These are phyloP conservation scores for Gynandropsis gynandra DNA, from an alignment of 345 rosid species.

Conservation along the genomic window DNA sequence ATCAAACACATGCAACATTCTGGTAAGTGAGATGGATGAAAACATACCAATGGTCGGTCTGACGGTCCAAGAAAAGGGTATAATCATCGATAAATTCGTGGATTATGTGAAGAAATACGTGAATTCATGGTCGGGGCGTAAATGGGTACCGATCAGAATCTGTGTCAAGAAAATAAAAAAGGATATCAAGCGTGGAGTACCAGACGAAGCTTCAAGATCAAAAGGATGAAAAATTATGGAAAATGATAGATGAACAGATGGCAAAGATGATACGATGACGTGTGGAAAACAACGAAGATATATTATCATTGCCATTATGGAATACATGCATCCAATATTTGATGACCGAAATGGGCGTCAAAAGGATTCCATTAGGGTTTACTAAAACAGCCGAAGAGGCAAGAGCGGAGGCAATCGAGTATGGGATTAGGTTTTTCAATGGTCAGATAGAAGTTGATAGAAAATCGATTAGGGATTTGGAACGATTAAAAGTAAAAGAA, in stretches of 20 bases:
- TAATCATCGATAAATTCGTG: background rate
- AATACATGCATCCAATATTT: background rate
- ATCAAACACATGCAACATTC: no score
- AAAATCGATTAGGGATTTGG: no score
- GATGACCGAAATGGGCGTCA: background rate
- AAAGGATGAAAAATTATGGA: background rate
- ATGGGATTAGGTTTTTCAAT: background rate
- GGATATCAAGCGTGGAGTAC: constrained; percentile 3
- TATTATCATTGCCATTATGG: background rate
- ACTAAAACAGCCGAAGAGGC: background rate
- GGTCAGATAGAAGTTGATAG: background rate
- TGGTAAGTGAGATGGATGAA: background rate
- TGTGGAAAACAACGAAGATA: background rate
- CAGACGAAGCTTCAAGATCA: constrained; percentile 4
- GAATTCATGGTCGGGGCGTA: background rate
- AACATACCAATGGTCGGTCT: background rate
- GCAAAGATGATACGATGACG: background rate
- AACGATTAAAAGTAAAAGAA: background rate
- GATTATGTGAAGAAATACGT: background rate
- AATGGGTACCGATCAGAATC: constrained; percentile 5
- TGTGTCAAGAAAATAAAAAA: constrained; percentile 1
- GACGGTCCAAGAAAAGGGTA: background rate
- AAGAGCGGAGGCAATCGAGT: background rate
- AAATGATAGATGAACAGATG: background rate
- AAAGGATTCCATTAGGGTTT: background rate